These are phyloP conservation scores for Capronia epimyces DNA, from an alignment of 2,329 filamentous ascomycete genomes.

Conservation along the genomic window DNA sequence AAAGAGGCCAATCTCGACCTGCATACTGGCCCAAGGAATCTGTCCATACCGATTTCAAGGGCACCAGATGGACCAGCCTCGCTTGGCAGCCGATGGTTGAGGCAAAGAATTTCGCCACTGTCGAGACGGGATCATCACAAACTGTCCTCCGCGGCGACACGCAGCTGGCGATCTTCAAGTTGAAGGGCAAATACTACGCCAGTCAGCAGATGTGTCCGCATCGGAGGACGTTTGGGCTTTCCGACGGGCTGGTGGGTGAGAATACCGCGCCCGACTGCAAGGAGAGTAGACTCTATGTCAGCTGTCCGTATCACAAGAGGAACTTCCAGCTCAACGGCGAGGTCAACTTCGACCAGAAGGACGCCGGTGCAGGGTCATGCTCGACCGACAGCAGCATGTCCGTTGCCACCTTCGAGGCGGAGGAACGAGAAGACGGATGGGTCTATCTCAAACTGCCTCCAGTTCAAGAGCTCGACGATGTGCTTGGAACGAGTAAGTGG, in stretches of 20 bases:
- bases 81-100: slow-evolving; percentile 77
- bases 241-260: slow-evolving; percentile 76
- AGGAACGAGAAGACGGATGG: slow-evolving; percentile 69
- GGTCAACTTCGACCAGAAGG: slow-evolving; percentile 28
- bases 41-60: slow-evolving; percentile 66
- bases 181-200: slow-evolving; percentile 73
- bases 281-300: slow-evolving; percentile 69
- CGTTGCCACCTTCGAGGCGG: slow-evolving; percentile 74
- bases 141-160: slow-evolving; percentile 82
- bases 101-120: slow-evolving; percentile 62
- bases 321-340: slow-evolving; percentile 71
- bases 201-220: slow-evolving; percentile 94
- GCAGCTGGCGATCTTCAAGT: slow-evolving; percentile 79
- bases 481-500: slow-evolving; percentile 73
- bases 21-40: slow-evolving; percentile 70
- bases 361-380: slow-evolving; percentile 58
- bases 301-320: slow-evolving; percentile 82
- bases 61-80: slow-evolving; percentile 58
- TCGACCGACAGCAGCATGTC: slow-evolving; percentile 68
- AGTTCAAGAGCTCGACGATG: slow-evolving; percentile 70
- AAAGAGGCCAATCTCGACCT: slow-evolving; percentile 68
- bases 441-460: slow-evolving; percentile 77
- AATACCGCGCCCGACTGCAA: slow-evolving; percentile 32
- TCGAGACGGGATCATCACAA: slow-evolving; percentile 67
- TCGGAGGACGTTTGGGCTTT: slow-evolving; percentile 83